Evolutionary conservation across 148 eudicot species (phyloP).

Genomic region (Polygonum aviculare): DNA sequence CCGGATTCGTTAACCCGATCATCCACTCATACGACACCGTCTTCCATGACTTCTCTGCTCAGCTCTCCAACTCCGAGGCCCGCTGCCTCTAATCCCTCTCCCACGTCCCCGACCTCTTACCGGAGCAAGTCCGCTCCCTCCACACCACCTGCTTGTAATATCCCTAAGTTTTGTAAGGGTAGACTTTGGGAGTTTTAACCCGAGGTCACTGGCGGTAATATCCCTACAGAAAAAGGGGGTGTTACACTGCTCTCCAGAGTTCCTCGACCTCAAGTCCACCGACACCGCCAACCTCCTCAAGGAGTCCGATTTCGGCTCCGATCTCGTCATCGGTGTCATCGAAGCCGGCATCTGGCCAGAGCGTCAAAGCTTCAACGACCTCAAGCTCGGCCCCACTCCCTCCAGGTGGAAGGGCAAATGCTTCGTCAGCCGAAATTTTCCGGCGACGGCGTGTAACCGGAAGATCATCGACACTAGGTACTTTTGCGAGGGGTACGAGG

Average conservation of each 20-base stretch:
- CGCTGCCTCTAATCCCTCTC: conserved; percentile 26
- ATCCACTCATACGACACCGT: conserved; percentile 68
- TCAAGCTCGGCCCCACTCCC: conserved; percentile 40
- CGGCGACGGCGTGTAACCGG: conserved; percentile 43
- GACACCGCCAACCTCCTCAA: conserved; percentile 41
- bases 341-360: conserved; percentile 96
- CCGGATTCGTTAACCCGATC: conserved; percentile 11
- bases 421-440: conserved; percentile 18
- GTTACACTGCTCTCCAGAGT: conserved; percentile 74
- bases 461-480: conserved; percentile 75
- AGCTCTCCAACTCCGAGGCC: conserved; percentile 42
- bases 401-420: conserved; percentile 70
- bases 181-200: too few species aligned
- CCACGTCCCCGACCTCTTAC: conserved; percentile 51
- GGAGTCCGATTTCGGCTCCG: conserved; percentile 93
- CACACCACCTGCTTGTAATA: conserved; percentile 91
- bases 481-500: conserved; percentile 58
- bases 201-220: too few species aligned
- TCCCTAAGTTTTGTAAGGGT: too few species aligned
- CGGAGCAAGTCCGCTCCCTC: conserved; percentile 54
- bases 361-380: conserved; percentile 65
- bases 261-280: conserved; percentile 45
- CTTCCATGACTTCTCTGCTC: conserved; percentile 83
- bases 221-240: too few species aligned
- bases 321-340: conserved; percentile 69